phyloP scores from a whole-genome alignment of 2,329 filamentous ascomycete genomes.

The Penicillium janthinellum region DNA sequence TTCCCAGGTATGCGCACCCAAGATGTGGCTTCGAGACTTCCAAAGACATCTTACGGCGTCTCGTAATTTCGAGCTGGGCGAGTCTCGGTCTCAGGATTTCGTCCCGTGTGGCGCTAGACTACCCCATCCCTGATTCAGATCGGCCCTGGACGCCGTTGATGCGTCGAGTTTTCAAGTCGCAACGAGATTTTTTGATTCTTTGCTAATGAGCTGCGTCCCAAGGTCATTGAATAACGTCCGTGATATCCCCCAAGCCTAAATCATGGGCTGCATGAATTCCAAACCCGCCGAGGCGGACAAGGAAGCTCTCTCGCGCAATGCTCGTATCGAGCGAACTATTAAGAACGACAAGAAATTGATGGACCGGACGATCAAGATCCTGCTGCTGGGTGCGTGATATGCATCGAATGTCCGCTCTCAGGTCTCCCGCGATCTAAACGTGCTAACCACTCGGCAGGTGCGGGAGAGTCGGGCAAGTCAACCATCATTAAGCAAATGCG shows the following conservation, averaged over 20 bases:
- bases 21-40: background rate
- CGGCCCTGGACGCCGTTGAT: background rate
- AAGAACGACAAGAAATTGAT: slow-evolving; percentile 85
- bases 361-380: slow-evolving; percentile 86
- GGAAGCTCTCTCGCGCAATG: slow-evolving; percentile 46
- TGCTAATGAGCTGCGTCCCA: slow-evolving; percentile 12
- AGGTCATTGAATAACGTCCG: slow-evolving; percentile 1
- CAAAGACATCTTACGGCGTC: background rate
- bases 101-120: slow-evolving; percentile 10
- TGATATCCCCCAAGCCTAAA: slow-evolving; percentile 24
- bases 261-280: slow-evolving; percentile 50
- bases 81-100: slow-evolving; percentile 14
- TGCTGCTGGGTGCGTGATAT: slow-evolving; percentile 74
- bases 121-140: slow-evolving; percentile 30
- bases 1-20: slow-evolving; percentile 10
- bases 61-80: slow-evolving; percentile 1
- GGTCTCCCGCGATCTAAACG: background rate
- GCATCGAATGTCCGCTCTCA: background rate
- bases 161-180: slow-evolving; percentile 1
- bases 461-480: slow-evolving; percentile 93
- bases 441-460: slow-evolving; percentile 62
- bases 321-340: slow-evolving; percentile 82
- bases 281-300: slow-evolving; percentile 46
- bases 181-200: background rate
- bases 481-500: slow-evolving; percentile 99